phyloP scores from a whole-genome alignment of 306 rosid genomes.

The Vachellia collinsii region DNA sequence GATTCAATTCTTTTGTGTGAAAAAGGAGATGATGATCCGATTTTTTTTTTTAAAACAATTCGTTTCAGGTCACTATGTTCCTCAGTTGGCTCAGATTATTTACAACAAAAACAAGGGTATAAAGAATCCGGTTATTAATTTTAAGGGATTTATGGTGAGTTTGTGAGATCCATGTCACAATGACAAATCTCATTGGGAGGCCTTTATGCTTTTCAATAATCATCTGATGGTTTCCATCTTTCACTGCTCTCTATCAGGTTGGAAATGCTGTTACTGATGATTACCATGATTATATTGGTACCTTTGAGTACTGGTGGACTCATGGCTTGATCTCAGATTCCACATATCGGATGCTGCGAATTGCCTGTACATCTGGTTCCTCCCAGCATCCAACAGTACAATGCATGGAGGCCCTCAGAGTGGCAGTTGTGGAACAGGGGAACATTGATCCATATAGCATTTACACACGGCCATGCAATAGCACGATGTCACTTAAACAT shows the following conservation, averaged over 20 bases:
- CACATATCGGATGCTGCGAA: slow-evolving; percentile 50
- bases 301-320: slow-evolving; percentile 83
- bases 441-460: slow-evolving; percentile 80
- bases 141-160: slow-evolving; percentile 92
- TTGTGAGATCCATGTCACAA: slow-evolving; percentile 1
- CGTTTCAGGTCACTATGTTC: slow-evolving; percentile 90
- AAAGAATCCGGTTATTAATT: slow-evolving; percentile 74
- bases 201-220: slow-evolving; percentile 6
- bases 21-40: slow-evolving; percentile 14
- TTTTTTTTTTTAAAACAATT: neutral
- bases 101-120: slow-evolving; percentile 69
- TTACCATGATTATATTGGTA: slow-evolving; percentile 67
- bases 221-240: slow-evolving; percentile 31
- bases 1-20: slow-evolving; percentile 11
- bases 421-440: slow-evolving; percentile 60
- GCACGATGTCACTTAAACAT: slow-evolving; percentile 51
- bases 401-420: slow-evolving; percentile 51
- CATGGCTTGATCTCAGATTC: slow-evolving; percentile 78
- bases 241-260: slow-evolving; percentile 50
- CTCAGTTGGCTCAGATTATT: slow-evolving; percentile 80
- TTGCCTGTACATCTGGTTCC: slow-evolving; percentile 55
- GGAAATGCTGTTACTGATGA: slow-evolving; percentile 87
- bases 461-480: slow-evolving; percentile 62
- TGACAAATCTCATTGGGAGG: neutral
- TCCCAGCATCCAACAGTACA: slow-evolving; percentile 63